Base-by-base conservation (phyloP, 1,284 basidiomycete species). In the Cutaneotrichosporon cutaneum region DNA sequence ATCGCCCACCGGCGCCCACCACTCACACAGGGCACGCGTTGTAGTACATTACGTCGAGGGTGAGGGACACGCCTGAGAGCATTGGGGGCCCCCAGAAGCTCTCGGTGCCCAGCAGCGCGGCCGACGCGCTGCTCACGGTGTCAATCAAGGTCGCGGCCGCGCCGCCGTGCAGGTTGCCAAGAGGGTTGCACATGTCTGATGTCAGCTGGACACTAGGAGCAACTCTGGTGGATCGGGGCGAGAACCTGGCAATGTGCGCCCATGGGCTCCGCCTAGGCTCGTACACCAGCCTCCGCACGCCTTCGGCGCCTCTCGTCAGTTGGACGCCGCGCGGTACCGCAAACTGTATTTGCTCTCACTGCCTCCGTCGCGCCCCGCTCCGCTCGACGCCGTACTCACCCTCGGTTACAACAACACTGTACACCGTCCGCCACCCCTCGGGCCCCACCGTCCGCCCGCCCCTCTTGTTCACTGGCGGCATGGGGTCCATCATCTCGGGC, bases 61-160 rank as follows among this genome's bases (percentile, higher is more conserved):
- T 59, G 10, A 74, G 48, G 11, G 68, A 67, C 2, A 76, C 73
- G 26, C 76, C 76, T 0, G 64, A 58, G 4, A 71, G 54, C 68
- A 74, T 71, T 2, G 74, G 76, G 42, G 61, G 60, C 36, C 71
- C 73, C 76, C 76, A 77, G 61, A 76, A 77, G 13, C 58, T 67
- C 3, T 71, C 68, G 18, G 73, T 72, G 8, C 61, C 60, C 3
- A 74, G 60, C 2, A 62, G 21, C 24, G 51, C 48, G 35, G 56
- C 30, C 14, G 61, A 61, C 5, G 47, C 39, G 0, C 61, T 61
- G 6, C 58, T 24, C 13, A 56, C 55, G 32, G 55, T 47, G 45
- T 77, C 76, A 13, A 75, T 64, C n/a, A 77, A 56, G 68, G 70
- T 76, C 6, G 68, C 64, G 9, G 69, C 64, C 0, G 72, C 73